Evolutionary conservation across 2,329 filamentous ascomycete genomes (phyloP).

Genomic region (Rutstroemia sp.): DNA sequence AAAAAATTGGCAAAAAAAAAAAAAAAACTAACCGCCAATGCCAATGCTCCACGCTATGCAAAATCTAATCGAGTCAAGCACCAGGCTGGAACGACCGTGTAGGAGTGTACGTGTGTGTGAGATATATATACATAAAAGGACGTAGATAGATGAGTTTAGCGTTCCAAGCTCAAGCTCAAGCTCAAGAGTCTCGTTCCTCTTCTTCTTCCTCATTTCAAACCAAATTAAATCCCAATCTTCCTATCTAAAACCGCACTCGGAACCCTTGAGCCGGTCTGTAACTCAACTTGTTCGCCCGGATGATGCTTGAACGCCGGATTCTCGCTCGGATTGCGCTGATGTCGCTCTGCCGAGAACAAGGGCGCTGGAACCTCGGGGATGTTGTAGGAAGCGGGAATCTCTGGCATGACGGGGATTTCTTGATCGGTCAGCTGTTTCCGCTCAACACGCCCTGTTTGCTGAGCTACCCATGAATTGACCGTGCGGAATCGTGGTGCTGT

Average conservation of each 20-base stretch:
- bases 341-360: conserved; percentile 12
- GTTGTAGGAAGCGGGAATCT: conserved; percentile 15
- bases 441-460: conserved; percentile 50
- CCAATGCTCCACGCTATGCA: conserved; percentile 5
- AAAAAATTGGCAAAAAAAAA: not conserved
- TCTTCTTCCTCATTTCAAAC: not conserved
- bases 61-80: conserved; percentile 8
- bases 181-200: no score
- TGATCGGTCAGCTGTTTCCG: conserved; percentile 36
- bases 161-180: no score
- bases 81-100: conserved; percentile 7
- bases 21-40: not conserved
- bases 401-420: conserved; percentile 26
- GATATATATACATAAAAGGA: conserved; percentile 4
- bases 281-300: conserved; percentile 27
- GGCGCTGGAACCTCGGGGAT: not conserved
- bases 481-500: conserved; percentile 46
- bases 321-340: conserved; percentile 25
- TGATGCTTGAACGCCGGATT: conserved; percentile 26
- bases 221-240: conserved; percentile 19
- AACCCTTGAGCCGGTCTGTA: conserved; percentile 22
- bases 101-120: not conserved
- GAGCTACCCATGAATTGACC: conserved; percentile 57
- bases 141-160: no score
- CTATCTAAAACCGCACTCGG: conserved; percentile 27